Conservation (phyloP, 2,329 filamentous ascomycete species). For the Cryphonectria japonica region DNA sequence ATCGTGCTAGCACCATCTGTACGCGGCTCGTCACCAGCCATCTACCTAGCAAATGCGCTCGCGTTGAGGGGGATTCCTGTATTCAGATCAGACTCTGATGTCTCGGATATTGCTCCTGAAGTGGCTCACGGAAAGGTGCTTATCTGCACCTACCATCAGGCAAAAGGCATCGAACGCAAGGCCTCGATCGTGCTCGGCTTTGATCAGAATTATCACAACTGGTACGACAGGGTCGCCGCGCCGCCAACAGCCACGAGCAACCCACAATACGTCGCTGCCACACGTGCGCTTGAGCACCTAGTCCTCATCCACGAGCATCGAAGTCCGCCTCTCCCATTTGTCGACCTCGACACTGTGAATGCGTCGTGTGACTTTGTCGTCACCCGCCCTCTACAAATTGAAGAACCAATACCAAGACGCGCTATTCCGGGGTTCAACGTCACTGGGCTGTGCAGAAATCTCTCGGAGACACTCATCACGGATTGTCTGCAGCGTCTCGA, state of each 20-base stretch:
- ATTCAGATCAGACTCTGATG: slow-evolving; percentile 28
- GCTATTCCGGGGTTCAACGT: slow-evolving; percentile 13
- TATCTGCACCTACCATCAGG: slow-evolving; percentile 29
- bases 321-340: slow-evolving; percentile 23
- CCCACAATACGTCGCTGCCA: slow-evolving; percentile 26
- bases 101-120: slow-evolving; percentile 24
- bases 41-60: slow-evolving; percentile 22
- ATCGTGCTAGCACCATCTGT: slow-evolving; percentile 27
- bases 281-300: slow-evolving; percentile 25
- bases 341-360: slow-evolving; percentile 19
- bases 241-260: slow-evolving; percentile 18
- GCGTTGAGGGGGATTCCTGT: slow-evolving; percentile 21
- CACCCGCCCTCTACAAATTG: slow-evolving; percentile 4
- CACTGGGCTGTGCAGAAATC: slow-evolving; percentile 25
- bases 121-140: slow-evolving; percentile 25
- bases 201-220: slow-evolving; percentile 23
- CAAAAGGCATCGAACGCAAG: slow-evolving; percentile 26
- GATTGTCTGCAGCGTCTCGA: slow-evolving; percentile 18
- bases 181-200: slow-evolving; percentile 26
- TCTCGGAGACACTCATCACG: slow-evolving; percentile 26
- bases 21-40: slow-evolving; percentile 15
- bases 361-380: slow-evolving; percentile 22
- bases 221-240: slow-evolving; percentile 16
- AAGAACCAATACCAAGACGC: neutral
- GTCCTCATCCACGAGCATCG: slow-evolving; percentile 20